A percentile compares a stretch with the other conserved stretches of the same genome.
phyloP scores from a whole-genome alignment of 2,329 filamentous ascomycete species.

The Chaetomiaceae sp. region DNA sequence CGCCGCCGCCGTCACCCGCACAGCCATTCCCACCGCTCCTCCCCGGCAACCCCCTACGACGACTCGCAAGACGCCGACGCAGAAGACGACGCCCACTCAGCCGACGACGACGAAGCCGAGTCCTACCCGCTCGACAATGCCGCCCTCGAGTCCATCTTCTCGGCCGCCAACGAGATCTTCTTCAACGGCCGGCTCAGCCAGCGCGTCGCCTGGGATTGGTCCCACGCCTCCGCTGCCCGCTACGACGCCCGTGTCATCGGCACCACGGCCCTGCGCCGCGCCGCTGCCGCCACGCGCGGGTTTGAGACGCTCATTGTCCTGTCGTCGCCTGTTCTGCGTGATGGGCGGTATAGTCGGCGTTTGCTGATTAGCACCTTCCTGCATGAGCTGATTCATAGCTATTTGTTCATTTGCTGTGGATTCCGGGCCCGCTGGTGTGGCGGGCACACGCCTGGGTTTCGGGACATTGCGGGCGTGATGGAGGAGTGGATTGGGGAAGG shows the following conservation, averaged over 20 bases:
- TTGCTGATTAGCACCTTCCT: conserved; percentile 59
- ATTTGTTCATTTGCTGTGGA: conserved; percentile 57
- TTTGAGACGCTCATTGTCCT: conserved; percentile 59
- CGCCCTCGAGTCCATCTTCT: conserved; percentile 53
- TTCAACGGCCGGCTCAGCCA: conserved; percentile 50
- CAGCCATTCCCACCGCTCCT: background rate
- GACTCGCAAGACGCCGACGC: no score
- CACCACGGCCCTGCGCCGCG: conserved; percentile 53
- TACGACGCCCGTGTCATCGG: conserved; percentile 54
- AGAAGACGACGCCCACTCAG: background rate
- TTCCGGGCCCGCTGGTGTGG: conserved; percentile 49
- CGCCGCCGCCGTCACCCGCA: background rate
- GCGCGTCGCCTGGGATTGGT: conserved; percentile 60
- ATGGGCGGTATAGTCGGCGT: conserved; percentile 50
- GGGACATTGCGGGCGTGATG: conserved; percentile 52
- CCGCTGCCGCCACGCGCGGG: conserved; percentile 36
- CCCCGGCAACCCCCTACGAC: no score
- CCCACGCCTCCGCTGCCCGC: conserved; percentile 41
- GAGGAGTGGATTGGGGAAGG: conserved; percentile 53
- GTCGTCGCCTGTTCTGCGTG: conserved; percentile 52
- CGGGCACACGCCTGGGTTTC: conserved; percentile 56
- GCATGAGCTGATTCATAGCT: conserved; percentile 62
- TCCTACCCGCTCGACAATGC: conserved; percentile 51
- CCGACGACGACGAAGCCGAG: conserved; percentile 19
- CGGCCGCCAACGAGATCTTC: conserved; percentile 56